phyloP scores from a whole-genome alignment of 495 filamentous ascomycete species.

The Penicillium cataractarum region DNA sequence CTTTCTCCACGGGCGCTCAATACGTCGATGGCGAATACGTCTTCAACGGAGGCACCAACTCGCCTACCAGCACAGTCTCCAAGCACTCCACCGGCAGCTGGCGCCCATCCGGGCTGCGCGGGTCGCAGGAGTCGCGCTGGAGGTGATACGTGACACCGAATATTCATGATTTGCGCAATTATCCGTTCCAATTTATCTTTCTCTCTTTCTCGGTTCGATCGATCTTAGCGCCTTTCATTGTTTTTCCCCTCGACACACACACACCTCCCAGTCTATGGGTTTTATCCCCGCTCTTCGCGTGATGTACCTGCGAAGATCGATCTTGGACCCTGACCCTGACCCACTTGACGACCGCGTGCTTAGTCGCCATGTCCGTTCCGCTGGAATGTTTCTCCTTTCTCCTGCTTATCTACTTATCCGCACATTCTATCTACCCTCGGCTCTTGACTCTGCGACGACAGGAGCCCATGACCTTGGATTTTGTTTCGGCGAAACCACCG shows the following conservation, averaged over 20 bases:
- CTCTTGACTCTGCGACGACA: not conserved
- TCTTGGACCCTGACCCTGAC: not conserved
- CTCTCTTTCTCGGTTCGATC: conserved; percentile 4
- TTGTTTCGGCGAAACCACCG: not conserved
- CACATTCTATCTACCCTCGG: not conserved
- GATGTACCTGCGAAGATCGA: conserved; percentile 27
- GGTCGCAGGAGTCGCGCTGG: conserved; percentile 36
- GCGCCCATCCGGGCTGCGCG: conserved; percentile 39
- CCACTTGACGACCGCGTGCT: conserved; percentile 18
- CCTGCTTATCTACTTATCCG: not conserved
- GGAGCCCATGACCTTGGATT: not conserved
- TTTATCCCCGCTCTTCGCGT: conserved; percentile 22
- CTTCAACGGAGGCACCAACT: conserved; percentile 51
- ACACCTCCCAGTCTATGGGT: not conserved
- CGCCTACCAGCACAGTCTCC: conserved; percentile 44
- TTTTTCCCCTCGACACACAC: not conserved
- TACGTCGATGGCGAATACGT: conserved; percentile 95
- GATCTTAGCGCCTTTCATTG: not conserved
- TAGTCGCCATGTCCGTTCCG: conserved; percentile 19
- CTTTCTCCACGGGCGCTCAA: conserved; percentile 80
- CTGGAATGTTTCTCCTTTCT: conserved; percentile 11
- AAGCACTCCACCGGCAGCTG: conserved; percentile 50
- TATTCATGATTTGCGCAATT: conserved; percentile 1
- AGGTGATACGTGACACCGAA: conserved; percentile 24
- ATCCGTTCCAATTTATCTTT: not conserved